A percentile compares a stretch with the other conserved stretches of the same genome.
Evolutionary conservation across 2,329 filamentous ascomycete species (phyloP).

Genomic region (Diplocarpon mali): DNA sequence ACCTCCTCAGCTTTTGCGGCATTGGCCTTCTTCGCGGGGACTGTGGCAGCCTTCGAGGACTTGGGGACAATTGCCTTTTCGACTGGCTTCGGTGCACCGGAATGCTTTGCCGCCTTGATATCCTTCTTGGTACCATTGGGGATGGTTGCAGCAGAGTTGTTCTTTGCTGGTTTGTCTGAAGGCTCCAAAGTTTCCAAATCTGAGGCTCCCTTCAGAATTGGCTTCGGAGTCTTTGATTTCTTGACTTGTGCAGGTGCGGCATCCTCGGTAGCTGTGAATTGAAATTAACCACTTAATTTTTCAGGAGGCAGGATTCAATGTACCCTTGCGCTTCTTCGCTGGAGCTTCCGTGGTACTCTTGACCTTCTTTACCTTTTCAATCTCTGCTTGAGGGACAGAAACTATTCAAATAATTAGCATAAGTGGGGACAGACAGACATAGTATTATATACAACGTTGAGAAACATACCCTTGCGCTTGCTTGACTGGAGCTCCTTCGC

Average conservation of each 20-base stretch:
- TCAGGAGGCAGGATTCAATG: not conserved
- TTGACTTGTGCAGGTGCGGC: constrained; percentile 23
- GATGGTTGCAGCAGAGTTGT: not conserved
- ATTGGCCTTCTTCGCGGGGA: constrained; percentile 7
- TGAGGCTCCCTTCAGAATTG: constrained; percentile 8
- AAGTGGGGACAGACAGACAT: not conserved
- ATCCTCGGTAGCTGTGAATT: constrained; percentile 23
- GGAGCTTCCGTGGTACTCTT: constrained; percentile 13
- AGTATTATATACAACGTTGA: constrained; percentile 5
- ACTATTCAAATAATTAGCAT: constrained; percentile 16
- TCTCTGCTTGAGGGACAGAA: constrained; percentile 28
- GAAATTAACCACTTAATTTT: not conserved
- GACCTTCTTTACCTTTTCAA: constrained; percentile 27
- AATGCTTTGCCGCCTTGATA: constrained; percentile 8
- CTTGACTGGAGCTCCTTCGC: constrained; percentile 41
- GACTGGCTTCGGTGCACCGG: constrained; percentile 13
- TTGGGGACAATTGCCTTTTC: constrained; percentile 5
- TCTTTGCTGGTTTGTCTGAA: constrained; percentile 1
- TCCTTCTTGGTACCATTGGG: not conserved
- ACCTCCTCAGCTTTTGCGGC: constrained; percentile 7
- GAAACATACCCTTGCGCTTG: constrained; percentile 40
- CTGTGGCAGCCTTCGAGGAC: constrained; percentile 4
- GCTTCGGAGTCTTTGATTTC: constrained; percentile 26
- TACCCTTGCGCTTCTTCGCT: constrained; percentile 28
- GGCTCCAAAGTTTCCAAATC: constrained; percentile 20